Evolutionary conservation across 2,329 filamentous ascomycete genomes (phyloP).

Genomic region (Colletotrichum noveboracense): DNA sequence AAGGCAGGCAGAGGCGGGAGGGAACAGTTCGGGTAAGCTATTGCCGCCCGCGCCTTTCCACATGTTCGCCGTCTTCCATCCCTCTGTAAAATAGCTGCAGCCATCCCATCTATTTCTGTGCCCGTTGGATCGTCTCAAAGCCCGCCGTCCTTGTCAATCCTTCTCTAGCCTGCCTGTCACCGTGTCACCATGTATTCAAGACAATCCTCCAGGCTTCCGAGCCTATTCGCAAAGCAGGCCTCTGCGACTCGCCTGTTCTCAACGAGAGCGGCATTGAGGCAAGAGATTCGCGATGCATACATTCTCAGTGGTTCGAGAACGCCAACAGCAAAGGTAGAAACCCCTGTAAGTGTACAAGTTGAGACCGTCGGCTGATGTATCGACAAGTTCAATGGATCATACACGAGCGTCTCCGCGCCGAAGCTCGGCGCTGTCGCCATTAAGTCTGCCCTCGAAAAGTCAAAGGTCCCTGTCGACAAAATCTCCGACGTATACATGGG

Average conservation of each 20-base stretch:
- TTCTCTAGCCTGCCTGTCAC: neutral
- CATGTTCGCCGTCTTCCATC: constrained; percentile 9
- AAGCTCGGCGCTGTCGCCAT: constrained; percentile 90
- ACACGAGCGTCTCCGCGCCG: constrained; percentile 82
- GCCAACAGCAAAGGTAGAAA: constrained; percentile 81
- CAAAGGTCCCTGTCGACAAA: constrained; percentile 77
- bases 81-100: constrained; percentile 4
- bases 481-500: constrained; percentile 98
- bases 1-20: neutral
- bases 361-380: constrained; percentile 14
- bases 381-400: constrained; percentile 88
- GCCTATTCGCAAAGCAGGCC: constrained; percentile 44
- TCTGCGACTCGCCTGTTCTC: constrained; percentile 52
- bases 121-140: neutral
- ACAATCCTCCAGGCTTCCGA: constrained; percentile 38
- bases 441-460: constrained; percentile 87
- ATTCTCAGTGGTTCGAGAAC: constrained; percentile 91
- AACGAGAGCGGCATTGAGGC: constrained; percentile 44
- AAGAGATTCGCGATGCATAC: constrained; percentile 89
- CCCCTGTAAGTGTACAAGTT: neutral
- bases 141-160: neutral
- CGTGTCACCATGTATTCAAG: constrained; percentile 33
- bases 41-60: constrained; percentile 9
- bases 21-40: neutral
- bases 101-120: constrained; percentile 8